Base-by-base conservation (phyloP, 257 asterid genomes). In the Striga asiatica region DNA sequence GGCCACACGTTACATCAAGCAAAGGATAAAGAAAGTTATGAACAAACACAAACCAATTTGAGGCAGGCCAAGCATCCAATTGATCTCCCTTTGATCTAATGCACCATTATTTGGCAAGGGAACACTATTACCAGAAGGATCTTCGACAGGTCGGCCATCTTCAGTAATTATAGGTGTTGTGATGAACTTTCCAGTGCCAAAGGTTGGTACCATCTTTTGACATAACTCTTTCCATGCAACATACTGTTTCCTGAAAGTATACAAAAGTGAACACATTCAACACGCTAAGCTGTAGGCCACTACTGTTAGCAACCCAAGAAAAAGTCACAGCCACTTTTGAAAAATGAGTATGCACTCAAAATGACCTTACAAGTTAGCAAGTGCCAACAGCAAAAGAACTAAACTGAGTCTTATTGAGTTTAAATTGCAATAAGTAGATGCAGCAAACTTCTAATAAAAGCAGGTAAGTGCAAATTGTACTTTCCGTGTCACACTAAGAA, bases 121-220 rank as follows among this genome's bases (percentile, higher is more conserved):
- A 54, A 23, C 60, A 20, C 34, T 29, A 32, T 54, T 34, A 17
- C 7, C 54, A 22, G 64, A 51, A 58, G 71, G 72, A 66, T 70
- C 81, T 66, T 72, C 72, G 29, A 69, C 27, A 54, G 85, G 87
- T 45, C 68, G 80, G 51, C 83, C 91, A 72, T 78, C 84, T 14
- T 83, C 86, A 58, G 70, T 59, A 60, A 83, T 63, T 76, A 81
- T 62, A 63, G 92, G 80, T 23, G 77, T 66, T 42, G 94, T 79
- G 60, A 86, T 64, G 51, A 83, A 47, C 63, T 83, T 86, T 68
- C 93, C 96, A 68, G 93, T 86, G 66, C 96, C 98, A 68, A 89
- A 38, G 35, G 65, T 42, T 43, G 96, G 88, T 35, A 71, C 87
- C 78, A 86, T 63, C 58, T 78, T 72, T 60, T 83, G 79, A 66